Percentiles rank a stretch among this genome's conserved stretches.
Conservation (phyloP, 2,329 filamentous ascomycete genomes). For the Calonectria ilicicola region DNA sequence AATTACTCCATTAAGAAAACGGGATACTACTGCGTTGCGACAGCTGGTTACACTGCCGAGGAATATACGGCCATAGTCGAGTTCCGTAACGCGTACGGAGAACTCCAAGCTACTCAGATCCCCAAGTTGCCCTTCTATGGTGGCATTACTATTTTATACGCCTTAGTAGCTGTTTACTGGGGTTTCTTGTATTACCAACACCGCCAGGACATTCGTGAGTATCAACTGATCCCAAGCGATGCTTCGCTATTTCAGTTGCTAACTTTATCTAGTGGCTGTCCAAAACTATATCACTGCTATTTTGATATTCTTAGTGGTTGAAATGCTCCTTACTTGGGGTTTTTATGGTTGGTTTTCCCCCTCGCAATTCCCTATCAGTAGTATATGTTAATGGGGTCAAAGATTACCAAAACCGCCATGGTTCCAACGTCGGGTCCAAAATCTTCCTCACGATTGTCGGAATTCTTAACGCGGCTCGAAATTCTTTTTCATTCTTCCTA, state of each 20-base stretch:
- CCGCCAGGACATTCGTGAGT: constrained; percentile 85
- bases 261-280: constrained; percentile 75
- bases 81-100: constrained; percentile 96
- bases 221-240: neutral
- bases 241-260: neutral
- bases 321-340: constrained; percentile 98
- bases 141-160: constrained; percentile 92
- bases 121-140: constrained; percentile 98
- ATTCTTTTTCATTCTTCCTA: constrained; percentile 98
- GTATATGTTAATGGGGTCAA: constrained; percentile 45
- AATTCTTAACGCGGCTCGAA: constrained; percentile 90
- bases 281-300: constrained; percentile 99
- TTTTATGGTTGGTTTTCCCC: constrained; percentile 79
- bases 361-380: neutral
- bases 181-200: constrained; percentile 96
- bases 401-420: constrained; percentile 94
- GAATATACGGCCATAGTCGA: constrained; percentile 86
- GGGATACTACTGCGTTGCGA: constrained; percentile 95
- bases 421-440: constrained; percentile 85
- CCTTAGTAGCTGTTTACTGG: constrained; percentile 86
- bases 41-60: constrained; percentile 74
- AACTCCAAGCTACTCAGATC: constrained; percentile 94
- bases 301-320: constrained; percentile 90
- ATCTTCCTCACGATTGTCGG: constrained; percentile 92
- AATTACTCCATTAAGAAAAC: constrained; percentile 90